Base-by-base conservation (phyloP, 495 filamentous ascomycete genomes). In the Lasiosphaeriaceae sp. region DNA sequence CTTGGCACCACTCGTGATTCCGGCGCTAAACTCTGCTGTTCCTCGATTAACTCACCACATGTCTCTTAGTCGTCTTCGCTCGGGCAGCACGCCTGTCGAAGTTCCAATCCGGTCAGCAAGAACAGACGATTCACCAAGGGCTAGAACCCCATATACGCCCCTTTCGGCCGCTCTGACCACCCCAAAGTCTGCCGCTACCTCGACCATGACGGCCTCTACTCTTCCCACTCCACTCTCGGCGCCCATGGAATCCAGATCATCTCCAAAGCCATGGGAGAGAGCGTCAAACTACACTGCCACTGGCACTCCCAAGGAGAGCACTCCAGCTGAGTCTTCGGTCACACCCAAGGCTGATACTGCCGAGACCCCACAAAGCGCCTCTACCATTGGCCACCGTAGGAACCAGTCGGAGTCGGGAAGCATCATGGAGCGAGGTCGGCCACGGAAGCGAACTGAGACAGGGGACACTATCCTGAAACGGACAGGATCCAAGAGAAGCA, bases 341-440 rank as follows among this genome's bases (percentile, higher is more conserved):
- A 72, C 64, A 19, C 64, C 67, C 45, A 72, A 71, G 56, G 57
- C 65, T 3, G 74, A 74, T 21, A 37, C 50, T 3, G n/a, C 65
- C 8, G 74, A 78, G 21, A 43, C 58, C 1, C 71, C 59, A 16
- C 66, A 65, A 29, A 66, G 58, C 26, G 60, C 49, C n/a, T 50
- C 61, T 11, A 26, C 46, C 14, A 17, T 17, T 1, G 61, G 51
- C 16, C 63, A 82, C 59, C 72, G 66, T 56, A 72, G 82, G 59
- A 73, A 77, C n/a, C 70, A 74, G 56, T 85, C 82, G 11, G 83
- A 86, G 20, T 74, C 80, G 0, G 80, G 60, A n/a, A 74, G 82
- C 50, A 80, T 85, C 48, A 79, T 86, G 73, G 78, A 85, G 51
- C 71, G 84, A 47, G 84, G 83, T 0, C 72, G 83, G 4, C 82